Base-by-base conservation (phyloP, 306 rosid species). In the Benincasa hispida region DNA sequence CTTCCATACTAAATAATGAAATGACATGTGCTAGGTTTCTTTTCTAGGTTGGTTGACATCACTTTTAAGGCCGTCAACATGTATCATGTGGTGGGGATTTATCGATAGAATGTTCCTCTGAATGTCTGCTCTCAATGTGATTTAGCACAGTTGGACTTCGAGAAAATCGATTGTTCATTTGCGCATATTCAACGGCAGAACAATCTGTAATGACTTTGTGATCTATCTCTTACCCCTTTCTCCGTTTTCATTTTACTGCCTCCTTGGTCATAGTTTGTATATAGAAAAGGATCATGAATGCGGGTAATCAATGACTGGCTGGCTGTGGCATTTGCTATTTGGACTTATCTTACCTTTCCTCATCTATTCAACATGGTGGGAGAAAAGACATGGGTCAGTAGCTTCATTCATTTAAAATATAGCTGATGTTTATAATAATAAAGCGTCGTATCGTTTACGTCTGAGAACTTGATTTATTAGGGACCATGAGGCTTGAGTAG, bases 131-230 rank as follows among this genome's bases (percentile, higher is more conserved):
- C 30, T 72, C 17, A 30, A 27, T 72, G 45, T 72, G 28, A 51
- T 72, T 51, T 27, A 50, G 76, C 75, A 6, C 21, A 42, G 56
- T 68, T 42, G 21, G 55, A 41, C 75, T 68, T 41, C 10, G 22
- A 68, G 37, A 12, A 72, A 50, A 51, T 47, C 27, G 9, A 41
- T 70, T 45, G 76, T 72, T 48, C 28, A 17, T 27, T 70, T 48
- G 60, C 45, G 45, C 61, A 50, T 48, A 27, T 50, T 48, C 39
- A 51, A 51, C 11, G 61, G 53, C 10, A 18, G 47, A 51, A 72
- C 28, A 28, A 21, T 72, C 58, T 72, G 76, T 72, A 72, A 41
- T 68, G 59, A 72, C 61, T 72, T 72, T 72, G 51, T 51, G 60
- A 72, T 48, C 76, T 19, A 50, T 72, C 45, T 72, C 61, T 51